Base-by-base conservation (phyloP, 176 grass and related monocot species). In the Pharus latifolius region DNA sequence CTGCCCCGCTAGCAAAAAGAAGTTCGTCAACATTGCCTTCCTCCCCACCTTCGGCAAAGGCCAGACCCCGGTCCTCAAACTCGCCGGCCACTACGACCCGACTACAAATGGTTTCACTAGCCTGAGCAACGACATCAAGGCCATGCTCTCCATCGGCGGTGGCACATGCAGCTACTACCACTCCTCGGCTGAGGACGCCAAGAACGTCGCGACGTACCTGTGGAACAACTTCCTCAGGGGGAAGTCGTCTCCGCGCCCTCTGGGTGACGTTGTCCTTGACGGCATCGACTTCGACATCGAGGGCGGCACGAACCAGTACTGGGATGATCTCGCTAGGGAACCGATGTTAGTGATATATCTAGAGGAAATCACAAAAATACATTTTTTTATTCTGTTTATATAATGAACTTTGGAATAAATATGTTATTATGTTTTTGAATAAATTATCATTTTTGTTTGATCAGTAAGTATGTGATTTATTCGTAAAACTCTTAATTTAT, bases 311-410 rank as follows among this genome's bases (percentile, higher is more conserved):
- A 71, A 22, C 29, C 28, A 85, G 35, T 78, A 82, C 82, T 85
- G 87, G 87, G 83, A 82, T 27, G 82, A 90, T 16, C 82, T 90
- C 32, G 87, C 87, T 1, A 75, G 78, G 75, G n/a, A n/a, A n/a
- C n/a, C n/a, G n/a, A n/a, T n/a, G n/a, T n/a, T n/a, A n/a, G n/a
- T n/a, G n/a, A n/a, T n/a, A n/a, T n/a, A n/a, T n/a, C n/a, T n/a
- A n/a, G n/a, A n/a, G n/a, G n/a, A n/a, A n/a, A n/a, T n/a, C n/a
- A n/a, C n/a, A n/a, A n/a, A n/a, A n/a, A n/a, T n/a, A n/a, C n/a
- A n/a, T n/a, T n/a, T n/a, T n/a, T n/a, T n/a, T n/a, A n/a, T n/a
- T n/a, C n/a, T n/a, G n/a, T n/a, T n/a, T n/a, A n/a, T n/a, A n/a
- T n/a, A n/a, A n/a, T n/a, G n/a, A n/a, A n/a, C n/a, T n/a, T n/a